Evolutionary conservation across 192 early-diverging fungal species (phyloP), one percentile per base, ranked within the genome.

Genomic region (Podila epicladia): DNA sequence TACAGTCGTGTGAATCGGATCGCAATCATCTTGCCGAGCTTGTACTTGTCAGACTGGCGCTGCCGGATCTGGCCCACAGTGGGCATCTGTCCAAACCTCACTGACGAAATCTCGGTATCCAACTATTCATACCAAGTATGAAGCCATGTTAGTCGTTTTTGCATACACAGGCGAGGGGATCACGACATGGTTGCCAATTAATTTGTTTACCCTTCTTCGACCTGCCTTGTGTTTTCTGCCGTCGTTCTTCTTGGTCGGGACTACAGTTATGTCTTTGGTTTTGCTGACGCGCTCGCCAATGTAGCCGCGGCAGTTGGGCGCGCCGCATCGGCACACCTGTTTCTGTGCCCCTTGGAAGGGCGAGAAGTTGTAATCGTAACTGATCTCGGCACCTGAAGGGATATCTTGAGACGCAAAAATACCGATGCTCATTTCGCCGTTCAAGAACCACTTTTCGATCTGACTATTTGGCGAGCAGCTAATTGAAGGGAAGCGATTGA

Each of bases 391-490:
- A 12, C 86, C 85, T 3, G 87, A 76, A 38, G 86, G 63, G 55
- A 96, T 95, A 31, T 96, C 90, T 71, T 84, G 67, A 4, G 83
- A 82, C 5, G 94, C 87, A 83, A 96, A 95, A n/a, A 96, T 74
- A 9, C 94, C 95, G 58, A 95, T 85, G 57, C 84, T 77, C 63
- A 85, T 89, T 66, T 96, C 95, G 4, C 93, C 94, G 68, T 90
- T 89, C 20, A 77, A 72, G 69, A 84, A 95, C 95, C 95, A 96
- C 82, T 94, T 96, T 74, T 96, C 95, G 50, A 96, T 96, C 57
- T 92, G 91, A 83, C 94, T 95, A 70, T 96, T 96, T 6, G 95
- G 95, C 12, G 89, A 90, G 72, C 95, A 96, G 31, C 89, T 87
- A 41, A 9, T 12, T 12, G 38, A 41, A 7, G 33, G 4, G 38